Base-by-base conservation (phyloP, 2,329 filamentous ascomycete species). In the Alternaria metachromatica region DNA sequence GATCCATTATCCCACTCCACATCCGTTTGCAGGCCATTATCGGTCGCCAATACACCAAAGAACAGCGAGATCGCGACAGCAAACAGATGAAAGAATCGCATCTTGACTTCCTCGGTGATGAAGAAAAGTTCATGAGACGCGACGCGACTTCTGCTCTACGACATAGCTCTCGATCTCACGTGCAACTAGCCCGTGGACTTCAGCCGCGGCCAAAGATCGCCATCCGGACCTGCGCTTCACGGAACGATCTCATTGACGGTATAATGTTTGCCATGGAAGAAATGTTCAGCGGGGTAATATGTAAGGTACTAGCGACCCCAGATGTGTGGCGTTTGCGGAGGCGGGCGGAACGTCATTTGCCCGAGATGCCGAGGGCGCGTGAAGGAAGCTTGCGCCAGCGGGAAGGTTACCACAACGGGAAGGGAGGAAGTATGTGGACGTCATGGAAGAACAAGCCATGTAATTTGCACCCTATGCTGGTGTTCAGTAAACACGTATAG, bases 1-100 rank as follows among this genome's bases (percentile, higher is more conserved):
- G 83, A 86, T 65, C 86, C 85, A 46, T 81, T 76, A 66, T 87
- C 85, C 86, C 85, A 87, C 4, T 81, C 78, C 5, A 87, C 85
- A 1, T 80, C 72, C 25, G 65, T 75, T 49, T 72, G 72, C 9
- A 75, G 65, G 28, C 73, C 74, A 70, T 77, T 73, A 49, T 76
- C 67, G 37, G 65, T 68, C n/a, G 73, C 72, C 11, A 70, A 46
- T 5, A 62, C 67, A 25, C 65, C 60, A 33, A 63, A 33, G n/a
- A 69, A 43, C 30, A 72, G 50, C 20, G 62, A 48, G 9, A 65
- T 18, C 18, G 46, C 61, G 37, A 62, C 53, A 15, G 53, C 41
- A 15, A 70, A 12, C n/a, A 69, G 43, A 46, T 41, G 51, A 23
- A 55, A 51, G 57, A 68, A 49, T 48, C 49, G 58, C 66, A 72